Evolutionary conservation across 495 filamentous ascomycete species (phyloP).

Genomic region (Halenospora varia): DNA sequence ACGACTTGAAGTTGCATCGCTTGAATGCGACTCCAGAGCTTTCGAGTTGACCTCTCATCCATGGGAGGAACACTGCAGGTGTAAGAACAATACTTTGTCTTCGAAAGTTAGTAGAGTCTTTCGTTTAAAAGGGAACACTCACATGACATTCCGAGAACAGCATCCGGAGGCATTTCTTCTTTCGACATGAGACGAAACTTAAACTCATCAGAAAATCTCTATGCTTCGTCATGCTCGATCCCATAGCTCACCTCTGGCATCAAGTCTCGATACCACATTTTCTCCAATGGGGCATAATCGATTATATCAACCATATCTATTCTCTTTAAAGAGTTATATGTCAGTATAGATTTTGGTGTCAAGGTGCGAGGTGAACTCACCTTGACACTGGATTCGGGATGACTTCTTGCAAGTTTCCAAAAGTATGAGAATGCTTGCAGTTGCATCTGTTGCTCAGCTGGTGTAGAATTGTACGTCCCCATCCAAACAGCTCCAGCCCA

Average conservation of each 20-base stretch:
- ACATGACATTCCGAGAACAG: not conserved
- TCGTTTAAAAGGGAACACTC: not conserved
- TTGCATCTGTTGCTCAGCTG: not conserved
- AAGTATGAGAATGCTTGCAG: not conserved
- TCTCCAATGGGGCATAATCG: not conserved
- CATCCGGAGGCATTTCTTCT: not conserved
- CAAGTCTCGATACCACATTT: not conserved
- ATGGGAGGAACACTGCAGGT: not conserved
- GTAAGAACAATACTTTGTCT: not conserved
- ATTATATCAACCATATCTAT: not conserved
- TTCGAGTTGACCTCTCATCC: not conserved
- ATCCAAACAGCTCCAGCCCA: not conserved
- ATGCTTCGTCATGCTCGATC: not conserved
- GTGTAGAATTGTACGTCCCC: not conserved
- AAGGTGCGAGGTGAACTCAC: not conserved
- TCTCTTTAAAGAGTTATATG: not conserved
- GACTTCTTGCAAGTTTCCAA: not conserved
- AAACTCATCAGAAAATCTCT: not conserved
- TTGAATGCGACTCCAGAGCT: not conserved
- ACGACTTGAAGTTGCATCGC: not conserved
- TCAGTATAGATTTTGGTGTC: not conserved
- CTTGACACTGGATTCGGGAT: not conserved
- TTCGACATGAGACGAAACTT: not conserved
- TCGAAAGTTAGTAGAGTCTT: not conserved
- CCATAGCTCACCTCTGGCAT: not conserved